Evolutionary conservation across 2,329 filamentous ascomycete species (phyloP).

Genomic region (Ceratocystis cubensis): DNA sequence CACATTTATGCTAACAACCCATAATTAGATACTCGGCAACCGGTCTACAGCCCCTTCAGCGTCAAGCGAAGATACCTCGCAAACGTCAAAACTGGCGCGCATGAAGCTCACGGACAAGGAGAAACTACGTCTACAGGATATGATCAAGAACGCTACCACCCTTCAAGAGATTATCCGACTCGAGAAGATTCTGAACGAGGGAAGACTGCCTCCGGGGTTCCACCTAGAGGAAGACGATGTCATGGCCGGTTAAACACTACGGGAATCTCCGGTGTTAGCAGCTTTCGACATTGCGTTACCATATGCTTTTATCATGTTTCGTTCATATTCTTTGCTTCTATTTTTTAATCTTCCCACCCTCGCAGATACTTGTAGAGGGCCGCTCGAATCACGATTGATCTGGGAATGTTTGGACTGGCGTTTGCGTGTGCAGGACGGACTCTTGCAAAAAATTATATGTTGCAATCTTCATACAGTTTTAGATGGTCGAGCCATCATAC

Average conservation of each 20-base stretch:
- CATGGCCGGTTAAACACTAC: slow-evolving; percentile 46
- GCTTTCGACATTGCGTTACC: neutral
- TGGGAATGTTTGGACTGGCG: slow-evolving; percentile 12
- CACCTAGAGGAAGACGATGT: slow-evolving; percentile 37
- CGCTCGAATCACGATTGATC: neutral
- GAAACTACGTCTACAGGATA: slow-evolving; percentile 68
- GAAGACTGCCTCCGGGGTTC: slow-evolving; percentile 62
- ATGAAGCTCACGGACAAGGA: slow-evolving; percentile 82
- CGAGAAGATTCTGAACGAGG: slow-evolving; percentile 87
- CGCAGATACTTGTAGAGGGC: neutral
- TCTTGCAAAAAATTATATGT: neutral
- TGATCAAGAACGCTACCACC: slow-evolving; percentile 80
- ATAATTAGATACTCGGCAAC: slow-evolving; percentile 60
- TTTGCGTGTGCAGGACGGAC: slow-evolving; percentile 4
- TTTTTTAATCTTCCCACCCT: slow-evolving; percentile 1
- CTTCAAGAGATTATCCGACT: slow-evolving; percentile 78
- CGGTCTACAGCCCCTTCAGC: slow-evolving; percentile 58
- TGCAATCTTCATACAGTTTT: slow-evolving; percentile 2
- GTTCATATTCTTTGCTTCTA: slow-evolving; percentile 12
- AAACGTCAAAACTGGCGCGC: slow-evolving; percentile 52
- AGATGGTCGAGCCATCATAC: neutral
- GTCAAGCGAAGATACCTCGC: slow-evolving; percentile 24
- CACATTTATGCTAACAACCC: slow-evolving; percentile 15
- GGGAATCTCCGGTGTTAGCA: neutral
- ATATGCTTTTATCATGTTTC: slow-evolving; percentile 11